Conservation (phyloP, 2,329 filamentous ascomycete species). For the Pseudogymnoascus sp. region DNA sequence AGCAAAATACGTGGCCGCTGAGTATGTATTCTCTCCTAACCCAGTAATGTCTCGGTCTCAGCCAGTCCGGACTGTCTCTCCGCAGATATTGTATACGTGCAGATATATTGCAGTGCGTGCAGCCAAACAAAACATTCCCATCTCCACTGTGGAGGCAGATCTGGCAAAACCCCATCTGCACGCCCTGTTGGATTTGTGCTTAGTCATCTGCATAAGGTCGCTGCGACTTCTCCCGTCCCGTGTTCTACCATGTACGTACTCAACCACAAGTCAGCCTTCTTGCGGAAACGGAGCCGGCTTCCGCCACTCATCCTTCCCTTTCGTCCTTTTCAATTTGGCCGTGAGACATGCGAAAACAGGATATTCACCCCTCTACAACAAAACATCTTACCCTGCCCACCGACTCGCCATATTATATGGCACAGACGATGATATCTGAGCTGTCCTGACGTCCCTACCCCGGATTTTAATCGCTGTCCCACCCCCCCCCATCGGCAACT, state of each 20-base stretch:
- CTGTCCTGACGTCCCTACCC: background rate
- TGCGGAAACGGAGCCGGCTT: background rate
- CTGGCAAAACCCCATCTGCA: background rate
- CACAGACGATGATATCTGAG: background rate
- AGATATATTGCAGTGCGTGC: background rate
- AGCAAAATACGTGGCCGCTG: background rate
- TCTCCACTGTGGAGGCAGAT: background rate
- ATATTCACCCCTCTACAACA: background rate
- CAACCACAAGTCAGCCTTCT: slow-evolving; percentile 7
- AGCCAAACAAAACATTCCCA: background rate
- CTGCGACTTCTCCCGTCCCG: slow-evolving; percentile 3
- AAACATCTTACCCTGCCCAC: too few relatives aligned
- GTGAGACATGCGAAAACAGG: slow-evolving; percentile 1
- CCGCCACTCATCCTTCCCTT: background rate
- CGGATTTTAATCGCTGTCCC: background rate
- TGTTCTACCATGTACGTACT: too few relatives aligned
- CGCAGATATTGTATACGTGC: background rate
- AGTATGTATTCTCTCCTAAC: background rate
- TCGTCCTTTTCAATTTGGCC: background rate
- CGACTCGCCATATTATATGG: too few relatives aligned
- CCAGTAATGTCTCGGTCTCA: background rate
- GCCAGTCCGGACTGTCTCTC: background rate
- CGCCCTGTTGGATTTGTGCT: background rate
- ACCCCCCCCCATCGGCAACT: background rate
- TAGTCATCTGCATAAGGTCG: background rate